Conservation (phyloP, 345 rosid genomes). For the Theobroma cacao region DNA sequence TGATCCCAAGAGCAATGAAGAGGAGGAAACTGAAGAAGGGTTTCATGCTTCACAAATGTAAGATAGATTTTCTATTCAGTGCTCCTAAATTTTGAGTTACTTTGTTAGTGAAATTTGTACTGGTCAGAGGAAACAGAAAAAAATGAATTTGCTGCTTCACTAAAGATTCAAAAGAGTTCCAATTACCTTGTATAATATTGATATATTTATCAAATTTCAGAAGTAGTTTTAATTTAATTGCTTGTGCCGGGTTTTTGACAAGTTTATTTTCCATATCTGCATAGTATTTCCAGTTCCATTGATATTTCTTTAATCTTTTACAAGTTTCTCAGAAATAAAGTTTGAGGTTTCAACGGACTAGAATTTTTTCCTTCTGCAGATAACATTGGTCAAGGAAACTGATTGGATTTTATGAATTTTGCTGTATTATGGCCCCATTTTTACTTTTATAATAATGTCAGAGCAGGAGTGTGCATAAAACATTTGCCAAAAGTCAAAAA, state of each 20-base stretch:
- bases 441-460: too few relatives aligned
- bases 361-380: too few relatives aligned
- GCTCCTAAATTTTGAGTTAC: neutral
- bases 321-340: neutral
- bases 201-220: neutral
- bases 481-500: neutral
- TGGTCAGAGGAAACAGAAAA: neutral
- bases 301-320: neutral
- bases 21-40: slow-evolving; percentile 42
- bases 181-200: neutral
- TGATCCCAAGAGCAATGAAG: slow-evolving; percentile 30
- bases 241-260: neutral
- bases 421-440: neutral
- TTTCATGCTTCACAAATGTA: slow-evolving; percentile 45
- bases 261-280: neutral
- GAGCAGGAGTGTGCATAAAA: neutral
- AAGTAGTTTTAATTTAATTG: neutral
- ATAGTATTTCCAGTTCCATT: neutral
- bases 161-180: neutral
- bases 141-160: neutral
- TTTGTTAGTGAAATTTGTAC: neutral
- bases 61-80: slow-evolving; percentile 15
- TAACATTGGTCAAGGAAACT: neutral
- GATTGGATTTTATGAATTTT: neutral
- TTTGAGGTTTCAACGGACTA: neutral